Base-by-base conservation (phyloP, 257 asterid species). In the Penstemon eatonii region DNA sequence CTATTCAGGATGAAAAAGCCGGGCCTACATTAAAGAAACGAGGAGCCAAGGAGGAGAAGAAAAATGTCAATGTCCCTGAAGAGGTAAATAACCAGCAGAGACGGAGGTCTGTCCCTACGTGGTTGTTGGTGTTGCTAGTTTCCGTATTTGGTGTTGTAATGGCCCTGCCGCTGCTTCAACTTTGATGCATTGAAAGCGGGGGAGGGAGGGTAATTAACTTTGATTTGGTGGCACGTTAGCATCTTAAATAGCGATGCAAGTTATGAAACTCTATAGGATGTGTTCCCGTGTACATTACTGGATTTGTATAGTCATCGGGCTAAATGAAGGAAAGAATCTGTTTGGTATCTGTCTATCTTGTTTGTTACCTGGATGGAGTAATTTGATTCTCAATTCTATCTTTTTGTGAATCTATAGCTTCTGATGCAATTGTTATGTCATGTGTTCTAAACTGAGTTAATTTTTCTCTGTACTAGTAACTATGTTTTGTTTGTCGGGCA, bases 111-210 rank as follows among this genome's bases (percentile, higher is more conserved):
- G 79, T 80, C 67, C 96, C 98, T 4, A 80, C 95, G 50, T 89
- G 96, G 99, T 67, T 81, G 67, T 72, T 87, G 52, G 25, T 91
- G 69, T 55, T 94, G 86, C 84, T 89, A 51, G 78, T 83, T 70
- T 86, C 83, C 58, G 66, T 86, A 67, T 86, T 91, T 74, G 96
- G 86, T 69, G 83, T 78, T 61, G 86, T 94, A 13, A 91, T 94
- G 99, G 93, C 98, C 42, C 78, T 94, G 63, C 99, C 99, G 72
- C 79, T 94, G 76, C 90, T 87, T 80, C 96, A 88, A 77, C 87
- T 85, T 65, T 91, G 86, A 83, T 73, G 25, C 40, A 49, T 40
- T 39, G 52, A 62, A 4, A 12, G 72, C 50, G 53, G 11, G 36
- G 58, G 42, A 74, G 40, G 40, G 63, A 64, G 52, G 49, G 33